Evolutionary conservation across 1,284 basidiomycete species (phyloP).

Genomic region (Prillingera fragicola): DNA sequence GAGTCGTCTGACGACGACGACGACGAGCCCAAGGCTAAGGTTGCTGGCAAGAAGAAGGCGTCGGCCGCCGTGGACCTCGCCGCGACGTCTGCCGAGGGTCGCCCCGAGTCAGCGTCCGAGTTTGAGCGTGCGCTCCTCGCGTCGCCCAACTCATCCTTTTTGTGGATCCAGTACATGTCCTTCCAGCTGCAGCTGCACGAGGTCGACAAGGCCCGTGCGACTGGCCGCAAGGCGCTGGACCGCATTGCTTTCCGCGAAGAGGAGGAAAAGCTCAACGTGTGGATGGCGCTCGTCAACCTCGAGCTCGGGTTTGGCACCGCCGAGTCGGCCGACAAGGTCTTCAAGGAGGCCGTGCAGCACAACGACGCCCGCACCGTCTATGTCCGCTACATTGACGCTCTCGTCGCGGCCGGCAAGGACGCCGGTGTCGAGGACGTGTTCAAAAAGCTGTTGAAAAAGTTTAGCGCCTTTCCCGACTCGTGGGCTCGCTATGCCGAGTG

Average conservation of each 20-base stretch:
- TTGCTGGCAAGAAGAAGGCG: slow-evolving; percentile 54
- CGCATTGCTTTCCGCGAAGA: slow-evolving; percentile 95
- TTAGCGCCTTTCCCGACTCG: slow-evolving; percentile 79
- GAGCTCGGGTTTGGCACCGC: slow-evolving; percentile 91
- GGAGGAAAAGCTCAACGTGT: slow-evolving; percentile 92
- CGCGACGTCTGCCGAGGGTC: slow-evolving; percentile 71
- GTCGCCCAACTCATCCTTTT: slow-evolving; percentile 95
- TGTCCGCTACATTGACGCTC: slow-evolving; percentile 74
- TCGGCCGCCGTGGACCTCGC: slow-evolving; percentile 75
- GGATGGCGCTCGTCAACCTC: slow-evolving; percentile 93
- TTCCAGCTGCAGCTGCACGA: slow-evolving; percentile 95
- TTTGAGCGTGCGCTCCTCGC: slow-evolving; percentile 90
- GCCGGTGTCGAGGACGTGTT: slow-evolving; percentile 79
- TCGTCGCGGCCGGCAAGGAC: slow-evolving; percentile 73
- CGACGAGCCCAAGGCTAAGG: slow-evolving; percentile 18
- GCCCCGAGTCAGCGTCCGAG: slow-evolving; percentile 86
- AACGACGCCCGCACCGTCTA: slow-evolving; percentile 91
- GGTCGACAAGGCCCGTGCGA: slow-evolving; percentile 84
- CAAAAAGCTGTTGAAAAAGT: slow-evolving; percentile 83
- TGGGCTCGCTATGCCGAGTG: slow-evolving; percentile 84
- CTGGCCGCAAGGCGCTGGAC: slow-evolving; percentile 75
- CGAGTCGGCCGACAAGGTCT: slow-evolving; percentile 67
- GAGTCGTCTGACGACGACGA: slow-evolving; percentile 43
- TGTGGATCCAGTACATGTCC: slow-evolving; percentile 99
- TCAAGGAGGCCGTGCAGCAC: slow-evolving; percentile 82